Conservation (phyloP, 768 basidiomycete genomes). For the Epithele typhae region DNA sequence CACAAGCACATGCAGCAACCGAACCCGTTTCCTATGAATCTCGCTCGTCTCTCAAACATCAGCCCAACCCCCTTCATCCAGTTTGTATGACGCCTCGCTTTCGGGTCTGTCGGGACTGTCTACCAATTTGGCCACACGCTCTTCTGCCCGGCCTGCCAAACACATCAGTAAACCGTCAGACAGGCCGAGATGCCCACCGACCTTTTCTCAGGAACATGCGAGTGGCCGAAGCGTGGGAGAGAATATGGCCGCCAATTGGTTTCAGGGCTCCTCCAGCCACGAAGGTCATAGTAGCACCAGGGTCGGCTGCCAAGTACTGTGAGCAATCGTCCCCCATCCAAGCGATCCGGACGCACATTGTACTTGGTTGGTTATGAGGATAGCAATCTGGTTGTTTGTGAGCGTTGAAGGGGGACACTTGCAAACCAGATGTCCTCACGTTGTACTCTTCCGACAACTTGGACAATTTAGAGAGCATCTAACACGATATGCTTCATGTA, state of each 20-base stretch:
- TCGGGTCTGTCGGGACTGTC: constrained; percentile 88
- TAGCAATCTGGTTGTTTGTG: constrained; percentile 80
- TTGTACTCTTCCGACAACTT: constrained; percentile 93
- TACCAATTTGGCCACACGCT: constrained; percentile 86
- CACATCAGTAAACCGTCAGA: background rate
- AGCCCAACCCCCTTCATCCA: constrained; percentile 88
- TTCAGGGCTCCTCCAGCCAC: constrained; percentile 91
- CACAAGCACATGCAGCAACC: too few species aligned
- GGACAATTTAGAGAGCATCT: constrained; percentile 90
- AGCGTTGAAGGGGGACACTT: too few species aligned
- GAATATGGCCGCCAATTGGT: constrained; percentile 85
- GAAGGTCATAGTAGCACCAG: constrained; percentile 93
- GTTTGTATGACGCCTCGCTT: constrained; percentile 87
- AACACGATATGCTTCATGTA: too few species aligned
- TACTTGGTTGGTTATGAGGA: constrained; percentile 91
- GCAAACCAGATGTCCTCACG: too few species aligned
- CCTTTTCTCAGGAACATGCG: constrained; percentile 88
- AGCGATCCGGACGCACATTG: constrained; percentile 60
- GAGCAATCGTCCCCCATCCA: background rate
- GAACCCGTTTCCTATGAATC: too few species aligned
- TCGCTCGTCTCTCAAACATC: constrained; percentile 80
- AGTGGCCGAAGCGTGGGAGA: constrained; percentile 86
- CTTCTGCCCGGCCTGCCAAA: constrained; percentile 73
- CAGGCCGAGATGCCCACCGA: constrained; percentile 13
- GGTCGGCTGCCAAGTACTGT: constrained; percentile 58